Evolutionary conservation across 345 rosid species (phyloP).

Genomic region (Sonneratia alba): DNA sequence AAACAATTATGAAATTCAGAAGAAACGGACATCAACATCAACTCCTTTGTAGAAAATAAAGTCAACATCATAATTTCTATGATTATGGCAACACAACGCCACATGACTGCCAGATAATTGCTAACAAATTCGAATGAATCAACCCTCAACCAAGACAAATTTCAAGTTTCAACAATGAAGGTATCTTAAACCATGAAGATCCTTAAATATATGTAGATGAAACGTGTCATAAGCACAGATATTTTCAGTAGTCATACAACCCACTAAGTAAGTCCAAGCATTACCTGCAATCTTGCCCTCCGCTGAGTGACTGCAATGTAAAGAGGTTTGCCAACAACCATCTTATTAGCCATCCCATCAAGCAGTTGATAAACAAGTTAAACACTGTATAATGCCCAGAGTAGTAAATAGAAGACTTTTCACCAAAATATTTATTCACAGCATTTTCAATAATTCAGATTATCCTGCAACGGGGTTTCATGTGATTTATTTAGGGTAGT

Average conservation of each 20-base stretch:
- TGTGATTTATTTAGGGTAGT: not conserved
- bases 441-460: not conserved
- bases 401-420: too few species aligned
- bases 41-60: not conserved
- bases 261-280: too few species aligned
- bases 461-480: not conserved
- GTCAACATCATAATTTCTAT: not conserved
- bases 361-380: constrained; percentile 26
- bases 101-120: not conserved
- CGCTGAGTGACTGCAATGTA: constrained; percentile 70
- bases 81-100: not conserved
- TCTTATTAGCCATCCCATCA: constrained; percentile 56
- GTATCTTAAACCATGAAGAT: not conserved
- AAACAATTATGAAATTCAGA: not conserved
- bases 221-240: too few species aligned
- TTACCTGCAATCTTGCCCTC: constrained; percentile 71
- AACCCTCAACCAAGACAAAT: not conserved
- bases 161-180: not conserved
- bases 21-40: not conserved
- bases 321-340: constrained; percentile 55
- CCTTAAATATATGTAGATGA: too few species aligned
- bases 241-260: too few species aligned
- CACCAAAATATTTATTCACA: too few species aligned
- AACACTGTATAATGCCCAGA: not conserved
- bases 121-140: not conserved